phyloP scores from a whole-genome alignment of 2,329 filamentous ascomycete genomes.

The Paracamarosporium sp. region DNA sequence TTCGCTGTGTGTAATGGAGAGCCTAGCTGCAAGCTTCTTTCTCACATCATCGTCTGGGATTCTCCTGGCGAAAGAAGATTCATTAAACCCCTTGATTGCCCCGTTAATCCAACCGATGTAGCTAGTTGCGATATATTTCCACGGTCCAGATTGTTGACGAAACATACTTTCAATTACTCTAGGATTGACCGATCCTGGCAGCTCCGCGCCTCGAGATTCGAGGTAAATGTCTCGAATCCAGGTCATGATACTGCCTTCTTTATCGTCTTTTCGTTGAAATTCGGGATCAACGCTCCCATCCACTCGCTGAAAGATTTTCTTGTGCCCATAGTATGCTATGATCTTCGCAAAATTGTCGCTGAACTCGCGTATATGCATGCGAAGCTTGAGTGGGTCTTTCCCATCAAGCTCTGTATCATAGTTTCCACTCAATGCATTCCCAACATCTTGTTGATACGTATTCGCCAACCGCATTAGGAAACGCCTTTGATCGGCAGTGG shows the following conservation, averaged over 20 bases:
- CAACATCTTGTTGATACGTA: conserved; percentile 11
- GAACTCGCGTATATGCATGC: conserved; percentile 12
- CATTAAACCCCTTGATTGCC: conserved; percentile 1
- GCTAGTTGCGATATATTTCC: conserved; percentile 2
- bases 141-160: conserved; percentile 9
- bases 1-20: background rate
- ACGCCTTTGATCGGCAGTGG: conserved; percentile 7
- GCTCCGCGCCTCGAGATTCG: conserved; percentile 12
- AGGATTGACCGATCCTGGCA: conserved; percentile 14
- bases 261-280: background rate
- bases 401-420: conserved; percentile 8
- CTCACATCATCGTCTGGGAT: conserved; percentile 6
- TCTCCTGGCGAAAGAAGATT: background rate
- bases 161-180: conserved; percentile 13
- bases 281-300: background rate
- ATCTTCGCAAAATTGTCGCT: conserved; percentile 8
- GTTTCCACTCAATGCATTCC: conserved; percentile 9
- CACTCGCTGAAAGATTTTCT: conserved; percentile 10
- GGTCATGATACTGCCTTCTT: background rate
- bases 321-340: conserved; percentile 8
- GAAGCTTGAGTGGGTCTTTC: conserved; percentile 10
- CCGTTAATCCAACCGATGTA: conserved; percentile 5
- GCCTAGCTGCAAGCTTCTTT: background rate
- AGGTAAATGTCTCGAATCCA: conserved; percentile 12
- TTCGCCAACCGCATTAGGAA: conserved; percentile 10